Evolutionary conservation across 768 basidiomycete species (phyloP).

Genomic region (Tubosaeta brunneosetosa): DNA sequence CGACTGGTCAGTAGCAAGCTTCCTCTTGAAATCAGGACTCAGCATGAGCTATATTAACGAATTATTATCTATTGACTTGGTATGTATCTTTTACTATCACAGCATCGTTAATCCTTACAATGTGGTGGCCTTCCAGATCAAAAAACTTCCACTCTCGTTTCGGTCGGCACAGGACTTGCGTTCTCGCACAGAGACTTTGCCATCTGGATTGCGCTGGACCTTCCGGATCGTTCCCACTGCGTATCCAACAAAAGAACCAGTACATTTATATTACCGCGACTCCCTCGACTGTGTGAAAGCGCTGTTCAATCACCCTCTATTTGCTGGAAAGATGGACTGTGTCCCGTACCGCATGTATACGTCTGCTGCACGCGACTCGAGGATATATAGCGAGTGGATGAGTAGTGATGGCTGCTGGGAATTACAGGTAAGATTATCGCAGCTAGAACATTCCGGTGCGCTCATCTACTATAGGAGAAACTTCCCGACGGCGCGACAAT

Average conservation of each 20-base stretch:
- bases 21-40: no score
- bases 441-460: no score
- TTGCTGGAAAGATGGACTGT: constrained; percentile 14
- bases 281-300: constrained; percentile 20
- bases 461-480: background rate
- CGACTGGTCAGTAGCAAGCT: no score
- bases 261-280: constrained; percentile 24
- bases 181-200: background rate
- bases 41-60: no score
- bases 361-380: background rate
- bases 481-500: constrained; percentile 1
- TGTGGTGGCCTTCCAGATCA: background rate
- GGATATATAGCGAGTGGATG: constrained; percentile 21
- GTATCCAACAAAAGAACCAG: constrained; percentile 16
- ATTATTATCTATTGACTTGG: no score
- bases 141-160: background rate
- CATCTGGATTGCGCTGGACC: constrained; percentile 13
- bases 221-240: constrained; percentile 4
- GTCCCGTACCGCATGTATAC: background rate
- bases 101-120: no score
- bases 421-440: no score
- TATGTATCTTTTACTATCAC: no score
- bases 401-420: background rate
- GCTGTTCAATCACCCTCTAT: constrained; percentile 19
- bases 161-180: no score